These are phyloP conservation scores for Pleodorina starrii DNA, from an alignment of 139 green algal species.

Conservation along the genomic window DNA sequence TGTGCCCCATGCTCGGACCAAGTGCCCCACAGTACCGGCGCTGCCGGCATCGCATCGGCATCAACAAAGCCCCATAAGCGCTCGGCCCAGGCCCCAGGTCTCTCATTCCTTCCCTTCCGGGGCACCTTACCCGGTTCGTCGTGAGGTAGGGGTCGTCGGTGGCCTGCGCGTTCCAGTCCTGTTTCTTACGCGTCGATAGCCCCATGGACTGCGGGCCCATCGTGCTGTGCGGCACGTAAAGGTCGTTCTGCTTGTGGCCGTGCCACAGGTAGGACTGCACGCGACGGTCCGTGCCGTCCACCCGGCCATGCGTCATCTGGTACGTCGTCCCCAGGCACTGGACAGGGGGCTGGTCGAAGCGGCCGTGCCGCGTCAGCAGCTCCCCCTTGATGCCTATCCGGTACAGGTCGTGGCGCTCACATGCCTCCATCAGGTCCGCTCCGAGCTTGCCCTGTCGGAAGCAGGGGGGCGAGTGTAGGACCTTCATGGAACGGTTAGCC, in stretches of 20 bases:
- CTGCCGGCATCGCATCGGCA: too few relatives aligned
- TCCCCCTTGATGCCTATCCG: constrained; percentile 41
- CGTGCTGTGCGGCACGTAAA: constrained; percentile 36
- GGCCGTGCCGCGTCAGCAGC: constrained; percentile 41
- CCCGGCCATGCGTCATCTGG: constrained; percentile 40
- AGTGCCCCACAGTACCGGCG: too few relatives aligned
- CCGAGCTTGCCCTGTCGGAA: constrained; percentile 37
- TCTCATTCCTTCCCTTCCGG: too few relatives aligned
- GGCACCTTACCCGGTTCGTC: constrained; percentile 37
- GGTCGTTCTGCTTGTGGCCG: constrained; percentile 36
- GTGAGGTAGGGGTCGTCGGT: constrained; percentile 6
- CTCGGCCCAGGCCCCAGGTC: too few relatives aligned
- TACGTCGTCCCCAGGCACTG: constrained; percentile 48
- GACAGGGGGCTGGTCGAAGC: constrained; percentile 32
- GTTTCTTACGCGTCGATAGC: neutral
- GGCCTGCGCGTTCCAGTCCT: constrained; percentile 7
- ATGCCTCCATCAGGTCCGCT: neutral
- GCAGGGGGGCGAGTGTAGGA: neutral
- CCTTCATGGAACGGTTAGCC: too few relatives aligned
- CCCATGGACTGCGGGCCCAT: neutral
- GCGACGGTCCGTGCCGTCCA: constrained; percentile 25
- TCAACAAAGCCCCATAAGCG: too few relatives aligned
- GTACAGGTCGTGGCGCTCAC: constrained; percentile 41
- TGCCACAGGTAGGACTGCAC: constrained; percentile 41
- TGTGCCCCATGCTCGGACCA: too few relatives aligned